Base-by-base conservation (phyloP, 805 yeast genomes). In the Ogataea nonfermentans region DNA sequence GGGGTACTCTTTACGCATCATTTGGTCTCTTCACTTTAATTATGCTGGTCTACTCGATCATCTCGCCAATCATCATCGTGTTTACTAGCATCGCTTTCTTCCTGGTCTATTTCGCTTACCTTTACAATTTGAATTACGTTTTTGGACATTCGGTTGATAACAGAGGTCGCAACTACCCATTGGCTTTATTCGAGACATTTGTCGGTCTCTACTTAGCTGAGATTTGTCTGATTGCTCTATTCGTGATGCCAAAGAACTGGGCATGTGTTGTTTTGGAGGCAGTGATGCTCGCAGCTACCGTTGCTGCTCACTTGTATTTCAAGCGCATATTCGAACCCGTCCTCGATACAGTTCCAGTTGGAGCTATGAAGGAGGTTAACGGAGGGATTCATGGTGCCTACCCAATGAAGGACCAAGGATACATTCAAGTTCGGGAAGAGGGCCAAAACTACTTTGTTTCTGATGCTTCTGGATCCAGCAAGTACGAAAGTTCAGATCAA, bases 1-100 rank as follows among this genome's bases (percentile, higher is more conserved):
- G 90, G 85, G 95, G 97, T 35, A 79, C 84, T 12, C 67, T 78
- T 10, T 91, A 84, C 64, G 96, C 97, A 6, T 68, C 73, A 9
- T 81, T 81, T 61, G 84, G 89, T 49, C 71, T 88, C 46, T 68
- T 89, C 66, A 77, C 81, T 8, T 81, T 85, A 24, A 81, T 93
- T 52, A 73, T 78, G 52, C 57, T 90, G 37, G 73, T 80, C 42
- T 91, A 91, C 64, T 69, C 96, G 1, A 74, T 89, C 32, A 86
- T 91, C 56, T 70, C 90, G 4, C 93, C 95, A 41, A 68, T 84
- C 41, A 69, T 85, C 32, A 62, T 84, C 54, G 78, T 80, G 4
- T 85, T 85, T 56, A 71, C 84, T n/a, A 66, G 76, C 2, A 55
- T 81, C 52, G 76, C 85, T 0, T 68, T 79, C 46, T 53, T 68